phyloP scores from a whole-genome alignment of 129 eudicot genomes.

The Pseudognaphalium luteoalbum region DNA sequence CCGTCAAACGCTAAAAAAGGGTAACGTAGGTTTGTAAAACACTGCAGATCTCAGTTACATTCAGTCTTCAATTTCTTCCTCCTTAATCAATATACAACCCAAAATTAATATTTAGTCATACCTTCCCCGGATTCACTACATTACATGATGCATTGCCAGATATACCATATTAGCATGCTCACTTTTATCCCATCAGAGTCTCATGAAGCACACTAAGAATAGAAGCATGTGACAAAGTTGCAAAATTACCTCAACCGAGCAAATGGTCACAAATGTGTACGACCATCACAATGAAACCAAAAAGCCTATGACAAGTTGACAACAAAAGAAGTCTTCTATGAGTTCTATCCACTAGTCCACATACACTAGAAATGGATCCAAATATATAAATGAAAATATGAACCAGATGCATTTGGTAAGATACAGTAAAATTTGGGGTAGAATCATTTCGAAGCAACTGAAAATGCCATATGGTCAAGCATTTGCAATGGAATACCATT shows the following conservation, averaged over 20 bases:
- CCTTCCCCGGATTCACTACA: not conserved
- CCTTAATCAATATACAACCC: not conserved
- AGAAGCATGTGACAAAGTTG: not conserved
- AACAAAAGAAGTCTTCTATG: not conserved
- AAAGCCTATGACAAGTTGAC: not conserved
- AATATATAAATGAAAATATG: too few relatives aligned
- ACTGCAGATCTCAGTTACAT: conserved; percentile 21
- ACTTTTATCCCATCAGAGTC: not conserved
- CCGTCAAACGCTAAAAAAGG: not conserved
- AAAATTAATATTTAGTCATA: not conserved
- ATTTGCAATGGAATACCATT: not conserved
- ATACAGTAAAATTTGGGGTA: too few relatives aligned
- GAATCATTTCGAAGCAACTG: not conserved
- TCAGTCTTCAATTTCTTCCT: conserved; percentile 9
- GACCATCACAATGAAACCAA: conserved; percentile 14
- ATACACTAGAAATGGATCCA: too few relatives aligned
- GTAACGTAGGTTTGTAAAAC: not conserved
- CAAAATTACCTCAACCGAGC: not conserved
- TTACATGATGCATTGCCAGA: not conserved
- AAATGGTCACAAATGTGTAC: not conserved
- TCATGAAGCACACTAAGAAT: conserved; percentile 11
- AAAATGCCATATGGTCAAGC: not conserved
- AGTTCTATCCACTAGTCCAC: not conserved
- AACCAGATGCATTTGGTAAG: too few relatives aligned
- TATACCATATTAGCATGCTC: conserved; percentile 7